phyloP scores from a whole-genome alignment of 176 grass and related monocot genomes.

The Oryza meridionalis region DNA sequence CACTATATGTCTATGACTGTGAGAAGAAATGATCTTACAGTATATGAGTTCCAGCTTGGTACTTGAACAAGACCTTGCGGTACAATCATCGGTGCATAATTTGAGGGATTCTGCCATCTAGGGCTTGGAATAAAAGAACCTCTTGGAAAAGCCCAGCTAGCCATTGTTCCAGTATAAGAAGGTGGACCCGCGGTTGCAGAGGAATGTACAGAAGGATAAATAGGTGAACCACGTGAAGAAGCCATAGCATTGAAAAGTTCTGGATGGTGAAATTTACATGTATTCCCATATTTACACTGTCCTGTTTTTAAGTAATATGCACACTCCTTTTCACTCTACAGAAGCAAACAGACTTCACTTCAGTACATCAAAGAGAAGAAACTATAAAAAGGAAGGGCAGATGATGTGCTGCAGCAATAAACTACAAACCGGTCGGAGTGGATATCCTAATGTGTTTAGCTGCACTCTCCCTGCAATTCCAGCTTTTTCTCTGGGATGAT shows the following conservation, averaged over 20 bases:
- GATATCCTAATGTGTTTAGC: conserved; percentile 91
- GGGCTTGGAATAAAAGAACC: conserved; percentile 93
- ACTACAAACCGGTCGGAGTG: conserved; percentile 82
- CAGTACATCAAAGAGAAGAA: conserved; percentile 34
- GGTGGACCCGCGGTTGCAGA: conserved; percentile 62
- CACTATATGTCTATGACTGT: neutral
- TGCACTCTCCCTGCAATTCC: conserved; percentile 77
- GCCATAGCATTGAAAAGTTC: conserved; percentile 70
- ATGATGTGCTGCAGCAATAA: conserved; percentile 28
- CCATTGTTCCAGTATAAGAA: conserved; percentile 73
- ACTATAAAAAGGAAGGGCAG: conserved; percentile 18
- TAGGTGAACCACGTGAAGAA: conserved; percentile 70
- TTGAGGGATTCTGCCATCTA: conserved; percentile 95
- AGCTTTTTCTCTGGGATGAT: conserved; percentile 98
- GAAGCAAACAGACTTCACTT: conserved; percentile 29
- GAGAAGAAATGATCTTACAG: conserved; percentile 61
- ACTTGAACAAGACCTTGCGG: conserved; percentile 94
- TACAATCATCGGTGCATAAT: conserved; percentile 85
- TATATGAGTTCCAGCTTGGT: conserved; percentile 85
- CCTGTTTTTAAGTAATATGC: conserved; percentile 96
- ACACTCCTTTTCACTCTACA: conserved; percentile 95
- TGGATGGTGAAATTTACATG: conserved; percentile 99
- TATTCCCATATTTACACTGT: conserved; percentile 98
- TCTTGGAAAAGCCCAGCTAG: conserved; percentile 81
- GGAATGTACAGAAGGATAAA: conserved; percentile 91